A percentile compares a stretch with the other conserved stretches of the same genome.
phyloP scores from a whole-genome alignment of 352 stramenopile species.

The Pythium aristosporum region DNA sequence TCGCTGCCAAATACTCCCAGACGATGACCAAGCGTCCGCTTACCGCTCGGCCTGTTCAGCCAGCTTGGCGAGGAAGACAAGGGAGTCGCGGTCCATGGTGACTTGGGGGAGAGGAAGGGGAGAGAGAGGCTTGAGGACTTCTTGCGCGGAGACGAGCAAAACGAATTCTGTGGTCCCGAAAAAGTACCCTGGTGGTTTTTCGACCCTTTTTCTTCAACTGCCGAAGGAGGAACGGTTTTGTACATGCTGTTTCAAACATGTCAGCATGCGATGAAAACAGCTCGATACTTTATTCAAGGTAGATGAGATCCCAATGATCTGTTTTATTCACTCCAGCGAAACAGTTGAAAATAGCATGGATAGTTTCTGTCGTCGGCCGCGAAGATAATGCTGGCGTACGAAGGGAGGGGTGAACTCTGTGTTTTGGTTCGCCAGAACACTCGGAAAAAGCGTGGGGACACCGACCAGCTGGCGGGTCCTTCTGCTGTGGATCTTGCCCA shows the following conservation, averaged over 20 bases:
- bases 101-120: slow-evolving; percentile 3
- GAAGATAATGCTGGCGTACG: slow-evolving; percentile 19
- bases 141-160: slow-evolving; percentile 47
- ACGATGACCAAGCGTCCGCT: slow-evolving; percentile 5
- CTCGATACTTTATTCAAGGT: slow-evolving; percentile 6
- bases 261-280: background rate
- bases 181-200: slow-evolving; percentile 35
- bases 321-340: slow-evolving; percentile 13
- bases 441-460: slow-evolving; percentile 10
- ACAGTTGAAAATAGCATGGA: slow-evolving; percentile 2
- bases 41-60: slow-evolving; percentile 82
- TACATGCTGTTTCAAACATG: slow-evolving; percentile 21
- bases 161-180: slow-evolving; percentile 54
- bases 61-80: slow-evolving; percentile 83
- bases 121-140: slow-evolving; percentile 22
- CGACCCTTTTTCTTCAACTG: slow-evolving; percentile 32
- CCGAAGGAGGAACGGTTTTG: slow-evolving; percentile 11
- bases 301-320: background rate
- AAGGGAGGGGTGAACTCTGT: slow-evolving; percentile 20
- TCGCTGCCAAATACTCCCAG: background rate
- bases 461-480: slow-evolving; percentile 17
- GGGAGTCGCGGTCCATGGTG: slow-evolving; percentile 75
- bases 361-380: slow-evolving; percentile 7
- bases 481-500: slow-evolving; percentile 11
- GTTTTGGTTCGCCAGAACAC: slow-evolving; percentile 4